Evolutionary conservation across 1,284 basidiomycete species (phyloP), one percentile per base, ranked within the genome.

Genomic region (Leccinum ambiguum): DNA sequence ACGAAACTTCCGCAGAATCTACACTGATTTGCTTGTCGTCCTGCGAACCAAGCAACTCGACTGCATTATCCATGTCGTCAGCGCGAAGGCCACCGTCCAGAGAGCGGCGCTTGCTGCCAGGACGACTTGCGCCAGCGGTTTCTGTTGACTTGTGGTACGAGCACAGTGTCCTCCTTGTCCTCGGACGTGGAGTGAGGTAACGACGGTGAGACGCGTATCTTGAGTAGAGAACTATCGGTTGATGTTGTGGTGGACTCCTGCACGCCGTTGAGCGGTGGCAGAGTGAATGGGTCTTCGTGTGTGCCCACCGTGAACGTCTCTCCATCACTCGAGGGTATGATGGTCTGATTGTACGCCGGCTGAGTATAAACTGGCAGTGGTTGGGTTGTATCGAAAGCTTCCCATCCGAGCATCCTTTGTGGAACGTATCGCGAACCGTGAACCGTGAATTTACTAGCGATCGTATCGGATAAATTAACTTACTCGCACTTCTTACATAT

Each of bases 391-490:
- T 57, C 59, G 23, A 30, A 26, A n/a, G 62, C 36, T 26, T 62
- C 63, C 73, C 71, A 74, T 13, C 61, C 36, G 18, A 64, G 59
- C 16, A 23, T 60, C 26, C 61, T 64, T 16, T 66, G 65, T 13
- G 72, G 66, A 56, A 56, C 23, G 60, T 70, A 74, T 61, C 69
- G 64, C 3, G 74, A 69, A 16, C 76, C 76, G 26, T 79, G 77
- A 26, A 78, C 59, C 2, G 73, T 76, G 30, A 66, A 67, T 63
- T 79, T 79, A 63, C 78, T 79, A 4, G 78, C 4, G 36, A 36
- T 36, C 36, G 11, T 36, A 36, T 36, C 36, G 36, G 36, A 36
- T 36, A 36, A 36, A 36, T 36, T 36, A 36, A 36, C 36, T 36
- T 36, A 36, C 36, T 36, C 36, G 36, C 36, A 36, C 36, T 36